Evolutionary conservation across 1,284 basidiomycete genomes (phyloP), one percentile per base, ranked within the genome.

Genomic region (Ceratobasidium sp.): DNA sequence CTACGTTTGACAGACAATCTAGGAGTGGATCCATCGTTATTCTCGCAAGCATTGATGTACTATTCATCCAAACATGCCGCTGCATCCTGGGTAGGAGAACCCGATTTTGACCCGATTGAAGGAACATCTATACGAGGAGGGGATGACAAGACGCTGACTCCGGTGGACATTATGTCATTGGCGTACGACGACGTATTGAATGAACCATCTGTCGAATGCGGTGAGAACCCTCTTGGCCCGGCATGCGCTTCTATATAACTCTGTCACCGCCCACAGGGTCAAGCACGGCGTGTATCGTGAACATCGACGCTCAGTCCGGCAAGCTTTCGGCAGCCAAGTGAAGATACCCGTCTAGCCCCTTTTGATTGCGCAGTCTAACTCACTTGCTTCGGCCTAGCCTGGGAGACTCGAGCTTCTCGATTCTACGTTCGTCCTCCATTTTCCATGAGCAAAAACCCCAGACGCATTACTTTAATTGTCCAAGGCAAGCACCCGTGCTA

Each of bases 401-500:
- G 69, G 93, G 93, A 17, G 93, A 96, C 77, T 94, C 92, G 54
- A 91, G 92, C 13, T 95, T 90, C 77, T 81, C 87, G 71, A 87
- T 96, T 68, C 85, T 95, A 68, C 87, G 92, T 31, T 85, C 86
- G 13, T 87, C 86, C 32, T 82, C 84, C 13, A 80, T 92, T 27
- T 79, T 88, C 42, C 82, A 93, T 75, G 81, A 81, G 70, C 87
- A 91, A 75, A 81, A 80, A 53, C 76, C 84, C 0, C 92, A 93
- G 77, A 89, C 88, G 0, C 90, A 93, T 76, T 92, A 86, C 75
- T 94, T 94, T 77, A 94, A 94, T 75, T 93, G 88, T 75, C 90
- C 90, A 74, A 86, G 83, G 88, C 89, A 72, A 70, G 81, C 8
- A 3, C 76, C 49, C 60, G 69, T 12, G 25, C 35, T 15, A 25